These are phyloP conservation scores for Curvularia sp. DNA, from an alignment of 2,329 filamentous ascomycete species.

Conservation along the genomic window DNA sequence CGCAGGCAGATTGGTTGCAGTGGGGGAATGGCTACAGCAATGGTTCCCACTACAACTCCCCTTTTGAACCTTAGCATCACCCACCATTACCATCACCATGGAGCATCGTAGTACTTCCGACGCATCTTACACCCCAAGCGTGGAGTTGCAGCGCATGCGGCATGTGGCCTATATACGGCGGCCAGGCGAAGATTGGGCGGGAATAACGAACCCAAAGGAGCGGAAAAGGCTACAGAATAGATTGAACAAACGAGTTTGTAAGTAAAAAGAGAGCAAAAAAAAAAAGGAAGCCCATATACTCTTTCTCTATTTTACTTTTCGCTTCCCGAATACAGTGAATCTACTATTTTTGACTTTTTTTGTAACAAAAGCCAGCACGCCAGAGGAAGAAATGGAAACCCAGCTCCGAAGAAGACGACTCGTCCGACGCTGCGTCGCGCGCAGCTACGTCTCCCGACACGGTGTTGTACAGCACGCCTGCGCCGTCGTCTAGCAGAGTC, in stretches of 20 bases:
- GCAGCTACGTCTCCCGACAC: background rate
- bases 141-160: conserved; percentile 1
- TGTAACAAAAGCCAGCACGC: background rate
- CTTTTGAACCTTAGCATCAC: background rate
- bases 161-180: background rate
- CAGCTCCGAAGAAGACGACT: background rate
- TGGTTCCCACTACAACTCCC: background rate
- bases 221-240: conserved; percentile 32
- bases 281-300: background rate
- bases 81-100: background rate
- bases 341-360: background rate
- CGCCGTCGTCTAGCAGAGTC: background rate
- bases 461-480: background rate
- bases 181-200: conserved; percentile 30
- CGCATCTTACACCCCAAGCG: background rate
- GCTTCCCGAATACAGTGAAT: background rate
- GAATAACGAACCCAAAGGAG: conserved; percentile 22
- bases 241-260: conserved; percentile 27
- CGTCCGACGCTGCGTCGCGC: background rate
- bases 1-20: background rate
- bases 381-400: conserved; percentile 1
- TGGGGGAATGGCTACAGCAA: background rate
- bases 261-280: background rate
- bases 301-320: background rate
- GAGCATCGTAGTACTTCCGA: background rate